Evolutionary conservation across 2,329 filamentous ascomycete species (phyloP).

Genomic region (Diaporthe sp.): DNA sequence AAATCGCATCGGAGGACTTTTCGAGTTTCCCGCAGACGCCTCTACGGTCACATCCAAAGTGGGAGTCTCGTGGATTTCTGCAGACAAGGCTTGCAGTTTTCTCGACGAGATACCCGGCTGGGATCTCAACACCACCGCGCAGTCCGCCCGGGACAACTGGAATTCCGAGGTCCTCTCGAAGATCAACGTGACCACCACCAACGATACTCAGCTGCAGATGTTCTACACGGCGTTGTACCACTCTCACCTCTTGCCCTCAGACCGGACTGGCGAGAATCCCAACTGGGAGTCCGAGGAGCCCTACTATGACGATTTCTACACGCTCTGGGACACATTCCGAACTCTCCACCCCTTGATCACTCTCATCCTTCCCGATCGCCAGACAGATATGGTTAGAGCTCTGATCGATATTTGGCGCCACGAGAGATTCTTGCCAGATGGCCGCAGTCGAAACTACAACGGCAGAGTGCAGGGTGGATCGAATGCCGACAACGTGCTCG

Average conservation of each 20-base stretch:
- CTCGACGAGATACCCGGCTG: conserved; percentile 61
- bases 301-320: conserved; percentile 73
- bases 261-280: conserved; percentile 75
- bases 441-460: conserved; percentile 76
- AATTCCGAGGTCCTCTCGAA: conserved; percentile 73
- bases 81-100: conserved; percentile 69
- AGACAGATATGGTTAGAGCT: conserved; percentile 67
- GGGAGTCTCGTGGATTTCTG: conserved; percentile 76
- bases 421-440: conserved; percentile 75
- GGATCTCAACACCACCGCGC: conserved; percentile 58
- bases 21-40: conserved; percentile 60
- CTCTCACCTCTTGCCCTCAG: conserved; percentile 77
- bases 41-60: conserved; percentile 67
- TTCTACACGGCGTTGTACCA: conserved; percentile 79
- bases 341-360: conserved; percentile 71
- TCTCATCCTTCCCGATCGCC: conserved; percentile 64
- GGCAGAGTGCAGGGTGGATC: conserved; percentile 78
- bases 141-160: conserved; percentile 66
- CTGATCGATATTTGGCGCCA: conserved; percentile 72
- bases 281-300: conserved; percentile 67
- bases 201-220: conserved; percentile 64
- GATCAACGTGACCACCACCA: conserved; percentile 69
- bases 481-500: conserved; percentile 79
- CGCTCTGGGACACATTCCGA: conserved; percentile 70
- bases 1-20: conserved; percentile 63